phyloP scores from a whole-genome alignment of 2,329 filamentous ascomycete genomes.

The Neoarthrinium moseri region DNA sequence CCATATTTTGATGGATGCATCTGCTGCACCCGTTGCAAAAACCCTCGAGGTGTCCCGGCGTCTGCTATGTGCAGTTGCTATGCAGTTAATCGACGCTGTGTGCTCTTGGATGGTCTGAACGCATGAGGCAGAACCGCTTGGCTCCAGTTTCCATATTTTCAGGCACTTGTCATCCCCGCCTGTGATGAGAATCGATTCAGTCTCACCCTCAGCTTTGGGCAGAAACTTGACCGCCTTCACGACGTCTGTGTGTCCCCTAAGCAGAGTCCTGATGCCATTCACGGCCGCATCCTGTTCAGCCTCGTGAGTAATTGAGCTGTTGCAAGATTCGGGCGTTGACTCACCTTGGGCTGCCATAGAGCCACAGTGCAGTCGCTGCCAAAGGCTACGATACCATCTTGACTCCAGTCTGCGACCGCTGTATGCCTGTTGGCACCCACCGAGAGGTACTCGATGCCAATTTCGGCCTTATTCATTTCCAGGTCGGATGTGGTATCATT shows the following conservation, averaged over 20 bases:
- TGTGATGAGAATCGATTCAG: constrained; percentile 63
- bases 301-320: constrained; percentile 8
- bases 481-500: constrained; percentile 1
- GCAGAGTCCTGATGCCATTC: constrained; percentile 62
- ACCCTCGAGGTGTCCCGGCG: constrained; percentile 27
- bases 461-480: constrained; percentile 19
- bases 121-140: constrained; percentile 31
- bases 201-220: constrained; percentile 43
- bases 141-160: constrained; percentile 62
- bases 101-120: constrained; percentile 65
- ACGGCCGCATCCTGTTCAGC: constrained; percentile 32
- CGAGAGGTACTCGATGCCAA: constrained; percentile 58
- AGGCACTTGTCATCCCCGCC: constrained; percentile 80
- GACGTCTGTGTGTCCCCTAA: constrained; percentile 73
- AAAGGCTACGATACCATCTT: constrained; percentile 74
- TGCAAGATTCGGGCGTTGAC: constrained; percentile 30
- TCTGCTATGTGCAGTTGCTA: constrained; percentile 41
- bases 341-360: constrained; percentile 78
- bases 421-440: constrained; percentile 89
- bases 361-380: constrained; percentile 88
- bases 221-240: constrained; percentile 86
- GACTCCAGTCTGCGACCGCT: constrained; percentile 85
- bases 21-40: constrained; percentile 77
- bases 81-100: constrained; percentile 71
- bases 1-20: constrained; percentile 74